These are phyloP conservation scores for Exophiala sp. DNA, from an alignment of 2,329 filamentous ascomycete genomes.

Conservation along the genomic window DNA sequence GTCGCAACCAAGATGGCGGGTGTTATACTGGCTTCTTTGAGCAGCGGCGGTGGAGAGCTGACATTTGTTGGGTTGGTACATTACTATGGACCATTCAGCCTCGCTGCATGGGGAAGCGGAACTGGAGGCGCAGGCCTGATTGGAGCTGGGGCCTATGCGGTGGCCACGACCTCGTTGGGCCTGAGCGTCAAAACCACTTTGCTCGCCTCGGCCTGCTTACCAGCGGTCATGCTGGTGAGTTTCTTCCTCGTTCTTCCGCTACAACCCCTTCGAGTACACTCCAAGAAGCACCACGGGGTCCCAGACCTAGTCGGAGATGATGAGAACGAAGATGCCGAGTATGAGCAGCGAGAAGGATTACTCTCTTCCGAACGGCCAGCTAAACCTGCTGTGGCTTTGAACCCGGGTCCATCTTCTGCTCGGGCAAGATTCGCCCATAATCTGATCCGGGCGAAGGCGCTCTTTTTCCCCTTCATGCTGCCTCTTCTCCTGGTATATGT, in stretches of 20 bases:
- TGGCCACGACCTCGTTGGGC: slow-evolving; percentile 73
- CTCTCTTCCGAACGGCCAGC: slow-evolving; percentile 29
- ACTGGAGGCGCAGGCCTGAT: slow-evolving; percentile 84
- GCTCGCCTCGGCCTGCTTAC: slow-evolving; percentile 71
- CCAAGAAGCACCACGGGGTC: slow-evolving; percentile 38
- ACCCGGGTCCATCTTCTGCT: slow-evolving; percentile 10
- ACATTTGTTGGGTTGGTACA: slow-evolving; percentile 89
- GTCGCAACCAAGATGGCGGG: slow-evolving; percentile 73
- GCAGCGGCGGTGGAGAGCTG: slow-evolving; percentile 79
- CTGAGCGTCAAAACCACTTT: slow-evolving; percentile 69
- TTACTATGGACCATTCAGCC: slow-evolving; percentile 79
- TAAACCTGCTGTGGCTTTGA: slow-evolving; percentile 7
- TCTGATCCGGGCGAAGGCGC: slow-evolving; percentile 58
- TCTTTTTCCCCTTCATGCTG: slow-evolving; percentile 80
- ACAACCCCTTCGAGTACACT: slow-evolving; percentile 52
- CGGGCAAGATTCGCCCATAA: slow-evolving; percentile 44
- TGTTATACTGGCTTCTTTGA: slow-evolving; percentile 76
- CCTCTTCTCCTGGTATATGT: slow-evolving; percentile 89
- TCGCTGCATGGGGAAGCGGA: slow-evolving; percentile 87
- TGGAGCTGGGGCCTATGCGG: slow-evolving; percentile 80
- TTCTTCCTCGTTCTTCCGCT: slow-evolving; percentile 78
- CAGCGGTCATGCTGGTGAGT: slow-evolving; percentile 70
- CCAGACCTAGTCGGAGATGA: slow-evolving; percentile 39
- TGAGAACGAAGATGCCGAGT: slow-evolving; percentile 32
- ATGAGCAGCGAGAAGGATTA: slow-evolving; percentile 32